Conservation (phyloP, 1,284 basidiomycete genomes). For the Moniliophthora roreri region DNA sequence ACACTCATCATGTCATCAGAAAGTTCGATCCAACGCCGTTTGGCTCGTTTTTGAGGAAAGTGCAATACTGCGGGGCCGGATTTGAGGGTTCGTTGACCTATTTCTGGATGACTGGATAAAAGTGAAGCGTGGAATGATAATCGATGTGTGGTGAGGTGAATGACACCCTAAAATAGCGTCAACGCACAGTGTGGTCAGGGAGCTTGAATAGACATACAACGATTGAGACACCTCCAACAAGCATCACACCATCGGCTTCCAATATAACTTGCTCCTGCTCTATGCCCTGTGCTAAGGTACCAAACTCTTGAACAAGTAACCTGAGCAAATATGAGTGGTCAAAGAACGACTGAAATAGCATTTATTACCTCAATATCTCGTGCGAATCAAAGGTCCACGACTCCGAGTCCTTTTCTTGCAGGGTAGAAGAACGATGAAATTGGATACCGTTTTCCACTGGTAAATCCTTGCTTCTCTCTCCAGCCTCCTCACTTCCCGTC, state of each 20-base stretch:
- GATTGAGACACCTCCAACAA: slow-evolving; percentile 46
- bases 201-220: slow-evolving; percentile 32
- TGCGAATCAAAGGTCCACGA: slow-evolving; percentile 33
- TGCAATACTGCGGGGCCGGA: slow-evolving; percentile 45
- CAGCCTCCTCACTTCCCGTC: not conserved
- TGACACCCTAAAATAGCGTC: slow-evolving; percentile 43
- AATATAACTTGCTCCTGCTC: slow-evolving; percentile 54
- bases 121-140: slow-evolving; percentile 66
- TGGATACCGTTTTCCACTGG: not conserved
- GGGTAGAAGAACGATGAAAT: slow-evolving; percentile 18
- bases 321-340: slow-evolving; percentile 18
- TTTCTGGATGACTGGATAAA: slow-evolving; percentile 42
- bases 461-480: not conserved
- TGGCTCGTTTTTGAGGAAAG: slow-evolving; percentile 36
- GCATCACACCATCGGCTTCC: slow-evolving; percentile 52
- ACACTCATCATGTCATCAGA: slow-evolving; percentile 61
- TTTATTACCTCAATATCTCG: slow-evolving; percentile 24
- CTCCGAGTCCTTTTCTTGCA: slow-evolving; percentile 20
- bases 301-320: slow-evolving; percentile 48
- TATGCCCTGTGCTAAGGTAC: slow-evolving; percentile 36
- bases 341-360: not conserved
- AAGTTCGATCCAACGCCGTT: slow-evolving; percentile 65
- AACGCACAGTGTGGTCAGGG: slow-evolving; percentile 8
- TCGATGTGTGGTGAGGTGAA: slow-evolving; percentile 67
- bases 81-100: slow-evolving; percentile 40